Evolutionary conservation across 2,329 filamentous ascomycete genomes (phyloP).

Genomic region (Neonectria neomacrospora): DNA sequence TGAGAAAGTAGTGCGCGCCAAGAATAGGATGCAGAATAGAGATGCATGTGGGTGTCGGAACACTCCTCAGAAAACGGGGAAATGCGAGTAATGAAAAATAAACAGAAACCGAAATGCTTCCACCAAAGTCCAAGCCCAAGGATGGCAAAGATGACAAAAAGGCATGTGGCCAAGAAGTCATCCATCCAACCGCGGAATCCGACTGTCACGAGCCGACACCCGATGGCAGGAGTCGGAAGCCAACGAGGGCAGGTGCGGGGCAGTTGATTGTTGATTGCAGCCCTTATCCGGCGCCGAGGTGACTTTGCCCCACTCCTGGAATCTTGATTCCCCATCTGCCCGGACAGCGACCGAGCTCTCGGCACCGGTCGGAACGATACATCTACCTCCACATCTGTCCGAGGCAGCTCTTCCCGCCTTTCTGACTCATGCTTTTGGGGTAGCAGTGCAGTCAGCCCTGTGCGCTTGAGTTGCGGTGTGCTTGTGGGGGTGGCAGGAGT

Average conservation of each 20-base stretch:
- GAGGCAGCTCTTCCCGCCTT: conserved; percentile 2
- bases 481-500: conserved; percentile 19
- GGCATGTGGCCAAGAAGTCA: neutral
- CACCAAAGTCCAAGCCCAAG: neutral
- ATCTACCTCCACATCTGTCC: conserved; percentile 18
- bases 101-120: neutral
- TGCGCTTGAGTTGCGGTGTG: conserved; percentile 14
- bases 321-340: conserved; percentile 26
- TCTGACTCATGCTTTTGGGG: conserved; percentile 26
- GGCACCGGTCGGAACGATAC: conserved; percentile 34
- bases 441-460: conserved; percentile 13
- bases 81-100: neutral
- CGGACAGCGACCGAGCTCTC: conserved; percentile 30
- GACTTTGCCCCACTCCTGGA: conserved; percentile 17
- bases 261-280: neutral
- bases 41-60: neutral
- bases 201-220: conserved; percentile 15
- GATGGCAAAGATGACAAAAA: neutral
- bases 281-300: conserved; percentile 29
- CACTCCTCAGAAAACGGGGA: conserved; percentile 1
- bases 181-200: conserved; percentile 16
- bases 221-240: conserved; percentile 18
- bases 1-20: conserved; percentile 7
- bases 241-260: neutral
- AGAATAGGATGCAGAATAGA: conserved; percentile 2